Conservation (phyloP, 2,329 filamentous ascomycete genomes). For the Diaporthe ampelina region DNA sequence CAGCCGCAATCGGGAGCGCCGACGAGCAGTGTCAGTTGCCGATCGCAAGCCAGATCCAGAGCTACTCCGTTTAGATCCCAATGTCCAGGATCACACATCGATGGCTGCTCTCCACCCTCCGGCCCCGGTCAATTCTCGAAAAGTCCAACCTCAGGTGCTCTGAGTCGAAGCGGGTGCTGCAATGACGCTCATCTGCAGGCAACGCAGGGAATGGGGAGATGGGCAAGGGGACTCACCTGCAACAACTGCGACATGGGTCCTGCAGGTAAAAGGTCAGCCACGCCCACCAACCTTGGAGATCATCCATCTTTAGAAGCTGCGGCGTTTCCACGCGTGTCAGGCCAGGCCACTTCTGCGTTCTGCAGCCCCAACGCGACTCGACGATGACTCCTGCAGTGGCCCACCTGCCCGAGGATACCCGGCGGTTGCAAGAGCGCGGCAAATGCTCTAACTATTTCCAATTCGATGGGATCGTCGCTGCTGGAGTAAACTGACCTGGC, state of each 20-base stretch:
- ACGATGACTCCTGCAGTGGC: neutral
- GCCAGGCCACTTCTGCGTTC: neutral
- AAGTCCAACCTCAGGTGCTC: neutral
- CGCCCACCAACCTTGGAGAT: neutral
- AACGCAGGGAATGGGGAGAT: neutral
- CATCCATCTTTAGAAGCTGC: neutral
- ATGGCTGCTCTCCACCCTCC: neutral
- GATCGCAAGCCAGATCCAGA: conserved; percentile 9
- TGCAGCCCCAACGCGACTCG: neutral
- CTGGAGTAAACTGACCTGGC: no score
- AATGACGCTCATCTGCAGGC: neutral
- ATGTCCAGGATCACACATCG: neutral
- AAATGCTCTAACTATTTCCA: no score
- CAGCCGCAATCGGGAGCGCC: conserved; percentile 12
- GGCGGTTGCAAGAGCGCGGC: no score
- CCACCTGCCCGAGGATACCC: neutral
- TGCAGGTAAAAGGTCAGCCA: conserved; percentile 1
- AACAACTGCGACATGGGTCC: neutral
- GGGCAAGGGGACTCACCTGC: conserved; percentile 30
- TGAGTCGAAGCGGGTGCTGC: neutral
- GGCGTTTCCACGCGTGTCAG: neutral
- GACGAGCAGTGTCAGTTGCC: conserved; percentile 7
- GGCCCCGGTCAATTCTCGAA: neutral
- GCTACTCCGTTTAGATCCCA: conserved; percentile 5
- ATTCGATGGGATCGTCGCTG: no score